A percentile compares a stretch with the other conserved stretches of the same genome.
Evolutionary conservation across 2,329 filamentous ascomycete genomes (phyloP).

Genomic region (Neopestalotiopsis clavispora): DNA sequence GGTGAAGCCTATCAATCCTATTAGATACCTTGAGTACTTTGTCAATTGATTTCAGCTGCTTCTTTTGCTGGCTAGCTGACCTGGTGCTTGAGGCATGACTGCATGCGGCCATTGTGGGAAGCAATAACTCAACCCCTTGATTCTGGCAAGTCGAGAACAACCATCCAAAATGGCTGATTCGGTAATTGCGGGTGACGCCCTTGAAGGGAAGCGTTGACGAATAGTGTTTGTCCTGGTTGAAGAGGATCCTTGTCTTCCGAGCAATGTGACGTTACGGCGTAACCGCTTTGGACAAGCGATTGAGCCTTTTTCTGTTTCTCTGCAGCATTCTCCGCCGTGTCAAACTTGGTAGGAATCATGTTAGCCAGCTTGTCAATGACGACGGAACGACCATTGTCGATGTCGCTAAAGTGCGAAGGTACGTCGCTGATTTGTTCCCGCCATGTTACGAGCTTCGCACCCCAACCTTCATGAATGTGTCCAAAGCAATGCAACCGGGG

Average conservation of each 20-base stretch:
- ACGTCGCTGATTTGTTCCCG: constrained; percentile 29
- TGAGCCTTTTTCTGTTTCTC: constrained; percentile 24
- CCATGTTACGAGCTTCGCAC: constrained; percentile 59
- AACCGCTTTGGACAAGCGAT: constrained; percentile 30
- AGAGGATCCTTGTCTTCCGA: constrained; percentile 36
- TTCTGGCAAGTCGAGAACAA: constrained; percentile 7
- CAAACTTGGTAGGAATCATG: constrained; percentile 27
- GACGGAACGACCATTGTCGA: constrained; percentile 46
- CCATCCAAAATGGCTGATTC: constrained; percentile 1
- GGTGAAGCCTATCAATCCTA: too few species aligned
- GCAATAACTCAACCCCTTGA: neutral
- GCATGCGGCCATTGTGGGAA: too few species aligned
- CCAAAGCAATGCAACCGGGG: constrained; percentile 61
- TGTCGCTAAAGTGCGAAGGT: constrained; percentile 45
- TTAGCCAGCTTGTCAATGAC: constrained; percentile 40
- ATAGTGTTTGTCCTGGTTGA: constrained; percentile 55
- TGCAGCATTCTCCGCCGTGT: constrained; percentile 22
- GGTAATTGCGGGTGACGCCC: neutral
- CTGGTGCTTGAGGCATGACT: too few species aligned
- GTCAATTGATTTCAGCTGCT: too few species aligned
- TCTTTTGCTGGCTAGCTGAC: too few species aligned
- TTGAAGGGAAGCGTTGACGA: constrained; percentile 62
- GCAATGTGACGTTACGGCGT: constrained; percentile 45
- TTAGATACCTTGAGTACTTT: too few species aligned
- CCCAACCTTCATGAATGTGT: constrained; percentile 65